Evolutionary conservation across 768 basidiomycete species (phyloP).

Genomic region (Auricularia auricula-judae): DNA sequence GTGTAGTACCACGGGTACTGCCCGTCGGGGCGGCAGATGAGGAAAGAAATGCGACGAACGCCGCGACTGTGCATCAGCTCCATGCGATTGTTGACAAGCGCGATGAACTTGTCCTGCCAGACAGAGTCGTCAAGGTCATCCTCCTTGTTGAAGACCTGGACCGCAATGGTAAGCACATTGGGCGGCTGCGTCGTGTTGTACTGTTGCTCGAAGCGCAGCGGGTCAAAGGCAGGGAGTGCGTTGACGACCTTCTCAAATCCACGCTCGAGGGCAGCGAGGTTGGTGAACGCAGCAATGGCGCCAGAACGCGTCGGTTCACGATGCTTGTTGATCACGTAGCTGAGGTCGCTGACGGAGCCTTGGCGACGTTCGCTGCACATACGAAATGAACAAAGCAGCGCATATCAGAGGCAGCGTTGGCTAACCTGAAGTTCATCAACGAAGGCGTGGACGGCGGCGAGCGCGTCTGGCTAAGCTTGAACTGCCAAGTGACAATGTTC

Average conservation of each 20-base stretch:
- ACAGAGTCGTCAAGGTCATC: slow-evolving; percentile 68
- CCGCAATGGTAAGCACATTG: slow-evolving; percentile 88
- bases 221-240: slow-evolving; percentile 64
- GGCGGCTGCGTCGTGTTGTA: slow-evolving; percentile 73
- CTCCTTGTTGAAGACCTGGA: slow-evolving; percentile 75
- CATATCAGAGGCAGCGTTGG: too few species aligned
- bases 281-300: slow-evolving; percentile 84
- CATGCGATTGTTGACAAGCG: slow-evolving; percentile 60
- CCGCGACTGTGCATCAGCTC: slow-evolving; percentile 59
- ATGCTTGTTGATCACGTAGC: slow-evolving; percentile 82
- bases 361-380: slow-evolving; percentile 54
- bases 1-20: slow-evolving; percentile 95
- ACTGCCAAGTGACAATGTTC: slow-evolving; percentile 81
- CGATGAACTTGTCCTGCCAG: slow-evolving; percentile 62
- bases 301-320: slow-evolving; percentile 85
- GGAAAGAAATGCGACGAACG: slow-evolving; percentile 82
- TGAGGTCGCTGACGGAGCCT: slow-evolving; percentile 91
- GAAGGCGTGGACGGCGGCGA: slow-evolving; percentile 79
- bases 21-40: slow-evolving; percentile 74
- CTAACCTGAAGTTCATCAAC: slow-evolving; percentile 34
- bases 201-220: slow-evolving; percentile 59
- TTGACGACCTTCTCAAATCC: slow-evolving; percentile 69
- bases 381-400: too few species aligned
- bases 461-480: slow-evolving; percentile 85
- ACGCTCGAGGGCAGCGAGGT: slow-evolving; percentile 49